phyloP scores from a whole-genome alignment of 176 grass and related monocot genomes.

The Phragmites australis region DNA sequence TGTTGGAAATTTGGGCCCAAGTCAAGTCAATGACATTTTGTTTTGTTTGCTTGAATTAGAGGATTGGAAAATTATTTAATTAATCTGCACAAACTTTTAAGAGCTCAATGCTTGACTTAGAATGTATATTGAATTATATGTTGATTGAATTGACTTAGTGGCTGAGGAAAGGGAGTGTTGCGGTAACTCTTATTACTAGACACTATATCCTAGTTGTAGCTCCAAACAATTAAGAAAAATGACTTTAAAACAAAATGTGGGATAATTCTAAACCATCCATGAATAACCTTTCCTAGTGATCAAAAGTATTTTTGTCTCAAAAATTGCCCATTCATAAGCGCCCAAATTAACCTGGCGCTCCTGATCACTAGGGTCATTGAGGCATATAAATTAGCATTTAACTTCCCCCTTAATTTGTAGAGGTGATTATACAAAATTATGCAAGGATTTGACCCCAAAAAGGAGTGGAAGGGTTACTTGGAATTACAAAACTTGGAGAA shows the following conservation, averaged over 20 bases:
- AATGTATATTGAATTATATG: too few relatives aligned
- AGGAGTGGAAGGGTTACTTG: neutral
- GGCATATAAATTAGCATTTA: too few relatives aligned
- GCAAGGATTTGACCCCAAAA: neutral
- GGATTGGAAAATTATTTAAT: neutral
- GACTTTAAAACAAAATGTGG: neutral
- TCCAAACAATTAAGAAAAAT: neutral
- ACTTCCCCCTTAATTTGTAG: too few relatives aligned
- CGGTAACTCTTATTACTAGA: neutral
- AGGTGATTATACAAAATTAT: neutral
- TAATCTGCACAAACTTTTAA: neutral
- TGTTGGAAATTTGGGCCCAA: neutral
- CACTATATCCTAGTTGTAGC: neutral
- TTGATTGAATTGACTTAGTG: neutral
- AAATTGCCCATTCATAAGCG: too few relatives aligned
- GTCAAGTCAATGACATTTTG: slow-evolving; percentile 14
- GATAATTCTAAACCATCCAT: neutral
- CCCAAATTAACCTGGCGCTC: too few relatives aligned
- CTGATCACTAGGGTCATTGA: neutral
- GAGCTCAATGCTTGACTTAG: neutral
- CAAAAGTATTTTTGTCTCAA: too few relatives aligned
- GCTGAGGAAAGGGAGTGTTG: neutral
- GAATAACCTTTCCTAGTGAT: too few relatives aligned
- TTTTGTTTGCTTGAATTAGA: neutral
- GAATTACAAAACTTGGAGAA: neutral